Conservation (phyloP, 495 filamentous ascomycete genomes). For the Aspergillus nanangensis region DNA sequence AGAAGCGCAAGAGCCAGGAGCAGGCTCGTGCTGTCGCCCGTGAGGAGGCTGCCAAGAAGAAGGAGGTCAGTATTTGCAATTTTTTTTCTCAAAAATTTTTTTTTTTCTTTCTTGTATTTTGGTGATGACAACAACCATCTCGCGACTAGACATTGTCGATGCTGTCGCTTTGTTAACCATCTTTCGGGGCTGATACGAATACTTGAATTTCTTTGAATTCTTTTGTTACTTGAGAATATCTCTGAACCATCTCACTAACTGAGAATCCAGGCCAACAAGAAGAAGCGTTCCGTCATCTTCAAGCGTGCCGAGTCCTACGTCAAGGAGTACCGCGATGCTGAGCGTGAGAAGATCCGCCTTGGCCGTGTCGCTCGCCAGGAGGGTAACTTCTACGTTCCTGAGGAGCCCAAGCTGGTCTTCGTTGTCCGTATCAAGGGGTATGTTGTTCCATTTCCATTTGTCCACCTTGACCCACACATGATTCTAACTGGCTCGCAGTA, state of each 20-base stretch:
- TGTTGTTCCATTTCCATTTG: conserved; percentile 11
- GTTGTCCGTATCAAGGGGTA: conserved; percentile 98
- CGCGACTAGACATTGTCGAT: conserved; percentile 95
- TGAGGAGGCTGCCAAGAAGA: conserved; percentile 77
- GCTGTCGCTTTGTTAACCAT: conserved; percentile 98
- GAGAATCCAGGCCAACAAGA: conserved; percentile 74
- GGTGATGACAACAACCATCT: conserved; percentile 74
- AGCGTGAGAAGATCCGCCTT: conserved; percentile 98
- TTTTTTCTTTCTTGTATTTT: conserved; percentile 20
- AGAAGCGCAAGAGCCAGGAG: conserved; percentile 99
- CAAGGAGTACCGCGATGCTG: conserved; percentile 95
- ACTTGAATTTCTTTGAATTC: conserved; percentile 20
- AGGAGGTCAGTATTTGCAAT: conserved; percentile 65
- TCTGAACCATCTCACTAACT: conserved; percentile 35
- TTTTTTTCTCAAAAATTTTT: conserved; percentile 4
- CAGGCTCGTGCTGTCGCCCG: conserved; percentile 86
- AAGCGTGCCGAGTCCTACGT: conserved; percentile 99
- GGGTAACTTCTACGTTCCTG: conserved; percentile 88
- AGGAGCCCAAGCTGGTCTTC: conserved; percentile 95
- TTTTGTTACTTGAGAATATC: conserved; percentile 15
- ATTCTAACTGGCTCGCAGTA: conserved; percentile 51
- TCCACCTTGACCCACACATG: conserved; percentile 7
- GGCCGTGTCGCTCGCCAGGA: conserved; percentile 82
- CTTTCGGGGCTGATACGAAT: conserved; percentile 99
- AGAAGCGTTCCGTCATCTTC: conserved; percentile 97